Evolutionary conservation across 139 green algal genomes (phyloP).

Genomic region (Pseudopediastrum boryanum): DNA sequence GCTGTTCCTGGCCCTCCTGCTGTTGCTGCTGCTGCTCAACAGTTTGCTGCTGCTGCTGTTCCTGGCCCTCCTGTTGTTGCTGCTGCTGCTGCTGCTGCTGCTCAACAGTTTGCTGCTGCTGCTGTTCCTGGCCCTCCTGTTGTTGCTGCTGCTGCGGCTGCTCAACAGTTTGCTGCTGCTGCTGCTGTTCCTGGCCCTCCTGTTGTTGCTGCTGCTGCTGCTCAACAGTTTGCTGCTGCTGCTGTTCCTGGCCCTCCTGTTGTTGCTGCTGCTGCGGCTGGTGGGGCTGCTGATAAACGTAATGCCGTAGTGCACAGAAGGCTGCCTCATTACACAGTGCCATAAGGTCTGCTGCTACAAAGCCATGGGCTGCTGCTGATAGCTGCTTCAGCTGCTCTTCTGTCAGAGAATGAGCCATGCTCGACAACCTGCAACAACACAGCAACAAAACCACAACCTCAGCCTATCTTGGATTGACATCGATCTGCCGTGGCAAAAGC

Average conservation of each 20-base stretch:
- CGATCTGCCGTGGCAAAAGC: too few species aligned
- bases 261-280: not conserved
- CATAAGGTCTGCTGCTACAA: constrained; percentile 82
- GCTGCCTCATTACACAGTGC: constrained; percentile 79
- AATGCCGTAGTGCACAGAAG: constrained; percentile 61
- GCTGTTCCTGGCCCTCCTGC: not conserved
- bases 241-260: not conserved
- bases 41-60: too few species aligned
- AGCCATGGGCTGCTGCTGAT: constrained; percentile 72
- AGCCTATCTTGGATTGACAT: too few species aligned
- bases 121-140: constrained; percentile 12
- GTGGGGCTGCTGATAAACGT: constrained; percentile 12
- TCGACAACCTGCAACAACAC: constrained; percentile 34
- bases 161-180: not conserved
- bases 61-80: not conserved
- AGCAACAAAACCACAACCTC: too few species aligned
- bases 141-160: constrained; percentile 13
- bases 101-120: too few species aligned
- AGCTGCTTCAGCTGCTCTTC: constrained; percentile 64
- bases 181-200: not conserved
- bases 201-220: not conserved
- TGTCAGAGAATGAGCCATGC: constrained; percentile 47
- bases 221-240: too few species aligned
- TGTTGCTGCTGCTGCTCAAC: not conserved
- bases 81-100: not conserved